Evolutionary conservation across 2,329 filamentous ascomycete genomes (phyloP).

Genomic region (Myriangium duriaei): DNA sequence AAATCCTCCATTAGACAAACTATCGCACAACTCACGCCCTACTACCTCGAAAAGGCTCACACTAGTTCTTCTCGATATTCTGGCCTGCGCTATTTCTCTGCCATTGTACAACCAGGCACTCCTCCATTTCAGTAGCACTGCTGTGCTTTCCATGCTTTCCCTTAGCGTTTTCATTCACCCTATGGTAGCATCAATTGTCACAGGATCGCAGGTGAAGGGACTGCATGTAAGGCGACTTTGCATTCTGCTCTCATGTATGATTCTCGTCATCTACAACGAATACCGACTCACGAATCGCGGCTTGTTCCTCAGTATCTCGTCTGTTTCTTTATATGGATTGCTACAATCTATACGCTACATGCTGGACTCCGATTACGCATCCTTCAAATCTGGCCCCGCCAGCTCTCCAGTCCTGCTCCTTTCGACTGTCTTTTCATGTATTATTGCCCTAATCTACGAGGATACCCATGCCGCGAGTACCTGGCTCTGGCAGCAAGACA

Average conservation of each 20-base stretch:
- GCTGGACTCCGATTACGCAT: background rate
- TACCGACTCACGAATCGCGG: conserved; percentile 9
- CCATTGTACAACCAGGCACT: conserved; percentile 10
- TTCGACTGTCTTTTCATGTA: background rate
- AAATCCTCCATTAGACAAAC: background rate
- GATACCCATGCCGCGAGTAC: conserved; percentile 6
- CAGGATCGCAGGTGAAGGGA: background rate
- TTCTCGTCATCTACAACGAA: conserved; percentile 8
- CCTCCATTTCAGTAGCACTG: conserved; percentile 10
- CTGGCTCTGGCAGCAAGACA: background rate
- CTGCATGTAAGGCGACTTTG: background rate
- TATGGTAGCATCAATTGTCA: background rate
- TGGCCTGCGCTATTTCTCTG: conserved; percentile 1
- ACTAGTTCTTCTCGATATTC: background rate
- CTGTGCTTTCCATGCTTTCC: conserved; percentile 10
- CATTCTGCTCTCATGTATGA: background rate
- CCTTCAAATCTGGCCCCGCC: background rate
- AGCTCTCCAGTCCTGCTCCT: background rate
- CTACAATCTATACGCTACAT: background rate
- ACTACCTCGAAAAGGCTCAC: background rate
- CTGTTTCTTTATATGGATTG: background rate
- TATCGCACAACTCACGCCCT: background rate
- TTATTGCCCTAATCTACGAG: conserved; percentile 4
- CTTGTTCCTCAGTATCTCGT: conserved; percentile 5
- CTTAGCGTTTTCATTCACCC: conserved; percentile 1